Evolutionary conservation across 2,329 filamentous ascomycete genomes (phyloP).

Genomic region (Colletotrichum scovillei): DNA sequence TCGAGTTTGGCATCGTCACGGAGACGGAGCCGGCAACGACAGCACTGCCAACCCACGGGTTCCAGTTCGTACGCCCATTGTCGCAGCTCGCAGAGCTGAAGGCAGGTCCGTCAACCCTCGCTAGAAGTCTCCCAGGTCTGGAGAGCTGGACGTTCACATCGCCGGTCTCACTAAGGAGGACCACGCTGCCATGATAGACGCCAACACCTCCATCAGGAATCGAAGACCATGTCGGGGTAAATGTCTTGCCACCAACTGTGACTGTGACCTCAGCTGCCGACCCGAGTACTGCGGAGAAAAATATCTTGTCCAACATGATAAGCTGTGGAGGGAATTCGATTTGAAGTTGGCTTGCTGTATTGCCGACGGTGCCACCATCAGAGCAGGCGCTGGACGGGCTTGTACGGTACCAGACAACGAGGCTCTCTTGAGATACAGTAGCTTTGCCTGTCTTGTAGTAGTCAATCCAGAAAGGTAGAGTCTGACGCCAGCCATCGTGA

Average conservation of each 20-base stretch:
- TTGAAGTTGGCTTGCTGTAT: constrained; percentile 42
- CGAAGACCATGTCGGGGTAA: constrained; percentile 6
- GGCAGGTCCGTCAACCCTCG: not conserved
- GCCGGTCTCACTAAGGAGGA: constrained; percentile 37
- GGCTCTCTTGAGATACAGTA: constrained; percentile 41
- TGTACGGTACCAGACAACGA: constrained; percentile 46
- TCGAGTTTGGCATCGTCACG: not conserved
- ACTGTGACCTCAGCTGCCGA: constrained; percentile 38
- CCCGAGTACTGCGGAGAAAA: constrained; percentile 39
- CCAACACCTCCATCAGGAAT: constrained; percentile 34
- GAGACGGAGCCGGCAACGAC: not conserved
- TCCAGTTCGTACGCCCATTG: constrained; percentile 21
- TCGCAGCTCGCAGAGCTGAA: not conserved
- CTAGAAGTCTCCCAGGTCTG: not conserved
- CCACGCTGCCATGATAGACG: constrained; percentile 44
- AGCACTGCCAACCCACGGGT: constrained; percentile 20
- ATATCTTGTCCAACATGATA: constrained; percentile 38
- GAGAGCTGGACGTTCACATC: constrained; percentile 23
- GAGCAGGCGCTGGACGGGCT: constrained; percentile 35
- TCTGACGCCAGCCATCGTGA: constrained; percentile 61
- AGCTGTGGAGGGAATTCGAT: constrained; percentile 34
- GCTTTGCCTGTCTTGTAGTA: constrained; percentile 56
- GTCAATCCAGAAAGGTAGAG: constrained; percentile 62
- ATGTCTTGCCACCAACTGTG: constrained; percentile 38
- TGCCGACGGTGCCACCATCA: constrained; percentile 45